Evolutionary conservation across 2,329 filamentous ascomycete genomes (phyloP), one percentile per base, ranked within the genome.

Genomic region (Fusarium temperatum): DNA sequence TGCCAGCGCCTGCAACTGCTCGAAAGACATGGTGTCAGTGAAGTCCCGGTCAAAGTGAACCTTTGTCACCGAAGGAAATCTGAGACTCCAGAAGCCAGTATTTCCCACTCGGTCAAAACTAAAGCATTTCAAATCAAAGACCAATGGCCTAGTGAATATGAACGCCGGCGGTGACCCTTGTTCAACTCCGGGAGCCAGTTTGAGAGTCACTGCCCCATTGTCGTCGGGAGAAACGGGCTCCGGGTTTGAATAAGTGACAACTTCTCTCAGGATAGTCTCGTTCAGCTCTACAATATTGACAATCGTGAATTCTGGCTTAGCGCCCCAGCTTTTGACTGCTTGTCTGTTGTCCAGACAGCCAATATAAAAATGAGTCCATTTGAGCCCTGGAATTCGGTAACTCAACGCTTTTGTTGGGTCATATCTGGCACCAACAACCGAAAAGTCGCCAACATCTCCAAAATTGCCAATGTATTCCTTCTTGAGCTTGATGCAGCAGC

Each of bases 401-500:
- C 86, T 84, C 51, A 85, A 86, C 13, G 91, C 92, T 70, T 90
- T 89, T 56, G 86, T 84, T 7, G 92, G 83, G 73, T 94, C 89
- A 75, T 92, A 95, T 24, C 90, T 89, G 11, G 90, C 95, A 1
- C 94, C 95, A 7, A 98, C 84, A 4, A 96, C 87, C 5, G 93
- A 91, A 78, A 98, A 93, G 80, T 98, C 95, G 15, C 93, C 93
- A 36, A 94, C 90, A 68, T 97, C 95, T 2, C 94, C 94, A 79
- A 96, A 89, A 6, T 90, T 90, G 32, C 88, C 86, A 42, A 97
- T 83, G 77, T 97, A 97, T 78, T 96, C 94, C 77, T 94, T 94
- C 81, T 98, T 98, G 47, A 98, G 82, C 82, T 98, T 98, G 78
- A 98, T 93, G 79, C 90, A 92, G 64, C 84, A 86, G 20, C 84